A percentile compares a stretch with the other conserved stretches of the same genome.
Conservation (phyloP, 2,329 filamentous ascomycete genomes). For the Fusarium pilosicola region DNA sequence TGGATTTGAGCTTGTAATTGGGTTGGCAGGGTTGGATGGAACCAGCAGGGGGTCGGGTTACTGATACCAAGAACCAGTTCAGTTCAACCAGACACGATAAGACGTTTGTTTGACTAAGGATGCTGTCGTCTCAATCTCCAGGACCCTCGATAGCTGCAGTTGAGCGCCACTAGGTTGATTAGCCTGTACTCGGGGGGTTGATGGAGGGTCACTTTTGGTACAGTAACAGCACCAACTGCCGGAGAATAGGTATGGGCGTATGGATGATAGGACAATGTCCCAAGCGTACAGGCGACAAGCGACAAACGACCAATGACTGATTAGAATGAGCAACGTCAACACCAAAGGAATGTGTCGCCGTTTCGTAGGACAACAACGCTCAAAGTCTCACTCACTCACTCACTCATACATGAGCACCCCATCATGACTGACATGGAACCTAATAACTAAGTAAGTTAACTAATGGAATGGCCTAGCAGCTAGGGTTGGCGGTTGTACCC, state of each 20-base stretch:
- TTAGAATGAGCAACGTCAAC: background rate
- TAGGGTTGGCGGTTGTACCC: constrained; percentile 26
- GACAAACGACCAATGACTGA: constrained; percentile 1
- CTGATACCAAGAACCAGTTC: constrained; percentile 28
- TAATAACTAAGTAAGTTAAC: background rate
- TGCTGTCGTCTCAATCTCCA: constrained; percentile 14
- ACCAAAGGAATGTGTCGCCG: background rate
- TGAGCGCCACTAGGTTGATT: constrained; percentile 14
- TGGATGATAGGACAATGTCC: background rate
- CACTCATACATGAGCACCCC: background rate
- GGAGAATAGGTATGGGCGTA: background rate
- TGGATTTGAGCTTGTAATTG: constrained; percentile 22
- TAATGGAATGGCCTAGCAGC: background rate
- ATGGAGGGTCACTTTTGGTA: constrained; percentile 5
- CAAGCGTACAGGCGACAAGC: background rate
- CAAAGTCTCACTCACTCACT: background rate
- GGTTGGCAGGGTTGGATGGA: constrained; percentile 16
- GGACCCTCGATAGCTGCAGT: constrained; percentile 9
- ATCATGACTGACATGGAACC: background rate
- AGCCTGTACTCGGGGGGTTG: constrained; percentile 18
- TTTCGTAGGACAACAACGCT: constrained; percentile 9
- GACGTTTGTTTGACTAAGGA: constrained; percentile 26
- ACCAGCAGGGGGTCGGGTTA: constrained; percentile 24
- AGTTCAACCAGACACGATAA: constrained; percentile 25
- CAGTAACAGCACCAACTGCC: background rate